Evolutionary conservation across 192 early-diverging fungal species (phyloP).

Genomic region (Podila epicladia): DNA sequence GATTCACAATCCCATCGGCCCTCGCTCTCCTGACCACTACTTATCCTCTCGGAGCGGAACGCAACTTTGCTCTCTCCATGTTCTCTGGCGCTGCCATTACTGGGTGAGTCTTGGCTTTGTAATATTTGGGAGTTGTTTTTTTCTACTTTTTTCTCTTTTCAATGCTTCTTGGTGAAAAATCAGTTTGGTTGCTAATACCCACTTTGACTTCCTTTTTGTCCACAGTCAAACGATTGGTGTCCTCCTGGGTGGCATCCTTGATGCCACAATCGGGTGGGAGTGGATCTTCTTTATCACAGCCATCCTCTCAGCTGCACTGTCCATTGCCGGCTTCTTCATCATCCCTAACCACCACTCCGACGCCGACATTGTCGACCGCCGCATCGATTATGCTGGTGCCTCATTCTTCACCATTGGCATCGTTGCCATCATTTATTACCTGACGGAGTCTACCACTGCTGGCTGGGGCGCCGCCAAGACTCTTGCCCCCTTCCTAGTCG

Average conservation of each 20-base stretch:
- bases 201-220: not conserved
- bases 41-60: conserved; percentile 36
- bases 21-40: conserved; percentile 41
- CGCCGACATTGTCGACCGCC: conserved; percentile 14
- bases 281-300: conserved; percentile 55
- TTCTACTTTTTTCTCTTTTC: not conserved
- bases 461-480: conserved; percentile 43
- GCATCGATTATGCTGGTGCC: conserved; percentile 29
- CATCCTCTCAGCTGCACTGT: conserved; percentile 31
- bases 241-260: conserved; percentile 47
- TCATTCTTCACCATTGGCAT: conserved; percentile 40
- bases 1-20: conserved; percentile 47
- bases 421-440: conserved; percentile 41
- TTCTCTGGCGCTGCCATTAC: conserved; percentile 39
- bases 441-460: conserved; percentile 34
- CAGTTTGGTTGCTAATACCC: not conserved
- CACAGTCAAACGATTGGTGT: conserved; percentile 36
- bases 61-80: conserved; percentile 38
- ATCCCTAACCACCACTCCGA: conserved; percentile 27
- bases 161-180: too few species aligned
- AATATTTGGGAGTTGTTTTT: not conserved
- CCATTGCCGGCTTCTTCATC: conserved; percentile 35
- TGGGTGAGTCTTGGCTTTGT: conserved; percentile 1
- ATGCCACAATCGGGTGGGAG: conserved; percentile 50
- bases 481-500: conserved; percentile 41